phyloP scores from a whole-genome alignment of 108 stramenopile genomes.

The Discostella pseudostelligera region DNA sequence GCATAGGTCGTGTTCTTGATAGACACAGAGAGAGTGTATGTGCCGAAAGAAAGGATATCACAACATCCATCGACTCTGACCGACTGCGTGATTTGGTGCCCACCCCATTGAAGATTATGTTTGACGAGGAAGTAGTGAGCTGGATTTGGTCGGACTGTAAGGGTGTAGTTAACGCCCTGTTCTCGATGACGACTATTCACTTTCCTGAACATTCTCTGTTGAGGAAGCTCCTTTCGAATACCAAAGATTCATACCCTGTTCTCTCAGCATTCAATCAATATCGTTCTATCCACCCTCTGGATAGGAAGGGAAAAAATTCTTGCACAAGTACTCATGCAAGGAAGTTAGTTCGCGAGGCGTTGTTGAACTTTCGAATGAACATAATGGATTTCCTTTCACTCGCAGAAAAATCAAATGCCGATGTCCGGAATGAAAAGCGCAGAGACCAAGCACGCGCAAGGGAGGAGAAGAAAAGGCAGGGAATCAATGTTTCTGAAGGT shows the following conservation, averaged over 20 bases:
- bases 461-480: conserved; percentile 15
- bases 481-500: too few relatives aligned
- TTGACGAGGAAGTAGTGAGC: conserved; percentile 69
- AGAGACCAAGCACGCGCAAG: conserved; percentile 26
- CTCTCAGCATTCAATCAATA: conserved; percentile 40
- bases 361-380: conserved; percentile 57
- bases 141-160: conserved; percentile 76
- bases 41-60: conserved; percentile 15
- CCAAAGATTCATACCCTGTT: conserved; percentile 37
- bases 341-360: conserved; percentile 48
- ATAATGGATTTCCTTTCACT: conserved; percentile 45
- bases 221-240: conserved; percentile 29
- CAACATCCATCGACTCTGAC: conserved; percentile 23
- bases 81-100: conserved; percentile 56
- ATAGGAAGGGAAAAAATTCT: conserved; percentile 27
- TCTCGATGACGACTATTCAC: conserved; percentile 36
- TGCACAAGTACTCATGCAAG: conserved; percentile 51
- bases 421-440: conserved; percentile 53
- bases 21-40: conserved; percentile 65
- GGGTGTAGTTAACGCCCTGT: conserved; percentile 58
- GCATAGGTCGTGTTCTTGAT: conserved; percentile 84
- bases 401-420: conserved; percentile 50
- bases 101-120: conserved; percentile 69
- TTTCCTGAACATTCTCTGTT: conserved; percentile 52
- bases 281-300: neutral